These are phyloP conservation scores for Fusarium redolens DNA, from an alignment of 2,329 filamentous ascomycete genomes.

Conservation along the genomic window DNA sequence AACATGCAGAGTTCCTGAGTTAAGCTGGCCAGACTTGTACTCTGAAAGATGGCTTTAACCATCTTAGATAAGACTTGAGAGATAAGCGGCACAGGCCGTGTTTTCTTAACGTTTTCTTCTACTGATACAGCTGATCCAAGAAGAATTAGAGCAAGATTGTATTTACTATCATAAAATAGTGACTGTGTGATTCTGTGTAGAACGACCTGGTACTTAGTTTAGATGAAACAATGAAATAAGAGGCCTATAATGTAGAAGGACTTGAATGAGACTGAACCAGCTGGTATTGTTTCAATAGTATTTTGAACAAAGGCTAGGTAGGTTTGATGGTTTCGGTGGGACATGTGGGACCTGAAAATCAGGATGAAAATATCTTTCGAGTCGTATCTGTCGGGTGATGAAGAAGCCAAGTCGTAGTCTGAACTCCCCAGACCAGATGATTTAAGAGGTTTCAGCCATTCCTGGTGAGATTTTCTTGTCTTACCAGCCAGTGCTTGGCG, in stretches of 20 bases:
- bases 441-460: neutral
- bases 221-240: accelerated
- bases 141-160: accelerated
- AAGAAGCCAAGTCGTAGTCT: too few relatives aligned
- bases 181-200: too few relatives aligned
- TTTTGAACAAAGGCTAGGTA: neutral
- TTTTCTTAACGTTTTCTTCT: too few relatives aligned
- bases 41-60: too few relatives aligned
- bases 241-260: accelerated
- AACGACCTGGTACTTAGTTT: accelerated
- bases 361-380: neutral
- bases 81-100: too few relatives aligned
- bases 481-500: neutral
- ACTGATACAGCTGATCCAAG: neutral
- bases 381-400: neutral
- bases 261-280: accelerated
- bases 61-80: too few relatives aligned
- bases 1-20: too few relatives aligned
- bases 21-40: too few relatives aligned
- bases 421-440: neutral
- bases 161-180: too few relatives aligned
- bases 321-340: neutral
- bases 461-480: neutral
- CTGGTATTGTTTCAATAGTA: neutral
- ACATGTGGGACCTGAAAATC: neutral